Conservation (phyloP, 108 stramenopile genomes). For the Bacterosira constricta region DNA sequence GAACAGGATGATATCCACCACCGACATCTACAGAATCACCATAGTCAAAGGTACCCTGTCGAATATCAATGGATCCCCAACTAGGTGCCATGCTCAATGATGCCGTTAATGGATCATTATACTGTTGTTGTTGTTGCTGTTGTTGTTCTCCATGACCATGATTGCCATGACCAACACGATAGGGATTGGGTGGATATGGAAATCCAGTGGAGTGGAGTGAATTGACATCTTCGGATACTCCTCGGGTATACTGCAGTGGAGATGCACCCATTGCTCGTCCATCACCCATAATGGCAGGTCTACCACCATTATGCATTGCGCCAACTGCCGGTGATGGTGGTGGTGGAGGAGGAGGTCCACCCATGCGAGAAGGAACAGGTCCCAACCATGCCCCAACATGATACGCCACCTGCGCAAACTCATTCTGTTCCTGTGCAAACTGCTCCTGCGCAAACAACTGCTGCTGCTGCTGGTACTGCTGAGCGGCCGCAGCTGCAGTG, state of each 20-base stretch:
- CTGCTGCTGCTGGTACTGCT: too few species aligned
- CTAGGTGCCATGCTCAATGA: background rate
- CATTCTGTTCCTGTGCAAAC: too few species aligned
- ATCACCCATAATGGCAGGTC: background rate
- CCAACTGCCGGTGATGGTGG: too few species aligned
- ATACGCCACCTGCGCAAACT: too few species aligned
- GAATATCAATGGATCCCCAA: slow-evolving; percentile 1
- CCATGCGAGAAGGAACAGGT: too few species aligned
- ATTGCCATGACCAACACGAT: background rate
- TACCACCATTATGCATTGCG: background rate
- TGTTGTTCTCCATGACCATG: background rate
- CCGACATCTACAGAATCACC: background rate
- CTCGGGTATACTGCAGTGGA: background rate
- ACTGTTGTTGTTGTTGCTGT: background rate
- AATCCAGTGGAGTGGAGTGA: too few species aligned
- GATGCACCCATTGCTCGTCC: background rate
- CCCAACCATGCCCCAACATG: too few species aligned
- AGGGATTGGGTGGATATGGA: background rate
- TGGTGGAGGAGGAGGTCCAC: too few species aligned
- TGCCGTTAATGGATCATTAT: background rate
- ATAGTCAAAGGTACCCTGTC: background rate
- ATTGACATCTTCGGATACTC: background rate
- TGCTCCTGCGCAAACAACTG: too few species aligned
- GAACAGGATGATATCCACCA: background rate
- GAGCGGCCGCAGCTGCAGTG: too few species aligned